Base-by-base conservation (phyloP, 495 filamentous ascomycete species). In the Hyaloscypha variabilis region DNA sequence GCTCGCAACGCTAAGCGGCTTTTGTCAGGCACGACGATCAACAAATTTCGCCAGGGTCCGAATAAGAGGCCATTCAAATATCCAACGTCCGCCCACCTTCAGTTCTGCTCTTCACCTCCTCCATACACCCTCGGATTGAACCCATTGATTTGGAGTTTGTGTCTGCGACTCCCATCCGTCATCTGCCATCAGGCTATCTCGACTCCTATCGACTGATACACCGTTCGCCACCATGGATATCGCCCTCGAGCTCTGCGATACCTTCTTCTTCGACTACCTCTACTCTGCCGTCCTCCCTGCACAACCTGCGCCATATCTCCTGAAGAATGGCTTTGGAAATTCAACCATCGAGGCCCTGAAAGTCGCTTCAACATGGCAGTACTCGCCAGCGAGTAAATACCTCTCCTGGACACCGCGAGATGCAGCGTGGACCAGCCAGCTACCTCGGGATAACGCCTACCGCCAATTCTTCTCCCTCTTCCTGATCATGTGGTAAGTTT, bases 221-320 rank as follows among this genome's bases (percentile, higher is more conserved):
- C 49, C 29, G 36, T 57, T 28, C 56, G 62, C 69, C 76, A 77
- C 77, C 67, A 97, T 98, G 94, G 94, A 98, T 85, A 86, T 96
- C 79, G 85, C 93, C 31, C 88, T 98, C 66, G 91, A 97, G 77
- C 60, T 93, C 69, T 85, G 84, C 77, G 95, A 98, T 78, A 93
- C 87, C 76, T 91, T 90, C 77, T 70, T 94, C 67, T 90, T 88
- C 78, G 94, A 98, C 79, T 85, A 86, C 70, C 67, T 92, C 62
- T 98, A 97, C 75, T 88, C 94, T 54, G 76, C 77, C 10, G 58
- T 88, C 10, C 82, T 92, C 39, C 94, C 94, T n/a, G 77, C 81
- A 46, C 79, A 80, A 24, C 78, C 87, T 2, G 75, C 79, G 8
- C 80, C 82, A 4, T 79, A 81, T 62, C 76, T 77, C 65, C 75